Evolutionary conservation across 2,329 filamentous ascomycete genomes (phyloP), one percentile per base, ranked within the genome.

Genomic region (Ascochyta koolunga): DNA sequence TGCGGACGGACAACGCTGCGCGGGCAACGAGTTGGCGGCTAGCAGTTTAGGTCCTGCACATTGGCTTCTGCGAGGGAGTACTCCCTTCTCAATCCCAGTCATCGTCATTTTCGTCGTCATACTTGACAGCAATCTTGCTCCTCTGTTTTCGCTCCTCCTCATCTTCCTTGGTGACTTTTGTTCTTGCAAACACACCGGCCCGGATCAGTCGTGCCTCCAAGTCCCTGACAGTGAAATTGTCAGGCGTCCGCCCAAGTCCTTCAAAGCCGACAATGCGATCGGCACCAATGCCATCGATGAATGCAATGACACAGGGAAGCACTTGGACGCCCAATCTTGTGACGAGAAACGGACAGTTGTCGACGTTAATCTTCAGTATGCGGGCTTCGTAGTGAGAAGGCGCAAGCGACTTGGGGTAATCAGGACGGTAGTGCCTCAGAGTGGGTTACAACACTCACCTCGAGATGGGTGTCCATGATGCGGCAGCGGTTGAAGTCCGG

Each of bases 401-500:
- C 1, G 83, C 82, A 35, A 86, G 74, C 10, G 72, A 67, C 78
- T 80, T 31, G 11, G 25, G n/a, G 22, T 39, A 18, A 29, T 59
- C 37, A 60, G 52, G 9, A 35, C 1, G 19, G 29, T 3, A 24
- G 36, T 41, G 10, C n/a, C 19, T 22, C n/a, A 25, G 45, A 43
- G 31, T 40, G 33, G 22, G 15, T 21, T 19, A 42, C 15, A 42
- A 21, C 19, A 61, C 67, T 59, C 50, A 79, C 73, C 42, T 80
- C 76, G 10, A 87, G 76, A 68, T 84, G 83, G 42, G 76, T 76
- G 66, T 87, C 85, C 85, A 88, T 88, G 49, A 84, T 80, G 10
- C 76, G 74, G 71, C 85, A 88, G 49, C 85, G 80, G 18, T 80
- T 78, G 70, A 88, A 88, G 65, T 87, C 85, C 2, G 83, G 79